Evolutionary conservation across 306 rosid species (phyloP).

Genomic region (Acacia confusa): DNA sequence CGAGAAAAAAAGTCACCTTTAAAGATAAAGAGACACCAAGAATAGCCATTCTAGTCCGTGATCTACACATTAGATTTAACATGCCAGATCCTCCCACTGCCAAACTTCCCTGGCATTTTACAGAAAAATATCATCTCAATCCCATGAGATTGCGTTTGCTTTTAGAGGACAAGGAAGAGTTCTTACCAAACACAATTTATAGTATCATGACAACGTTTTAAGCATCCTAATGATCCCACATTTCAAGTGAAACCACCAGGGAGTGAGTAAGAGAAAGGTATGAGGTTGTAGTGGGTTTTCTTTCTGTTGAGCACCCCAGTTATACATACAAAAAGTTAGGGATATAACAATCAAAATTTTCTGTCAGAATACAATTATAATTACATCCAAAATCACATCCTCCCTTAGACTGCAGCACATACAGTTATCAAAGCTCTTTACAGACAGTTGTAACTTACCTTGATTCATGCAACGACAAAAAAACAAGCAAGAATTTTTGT

Average conservation of each 20-base stretch:
- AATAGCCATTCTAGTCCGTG: conserved; percentile 78
- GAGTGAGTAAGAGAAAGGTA: neutral
- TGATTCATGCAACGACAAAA: neutral
- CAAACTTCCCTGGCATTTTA: conserved; percentile 56
- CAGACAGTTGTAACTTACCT: neutral
- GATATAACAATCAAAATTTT: neutral
- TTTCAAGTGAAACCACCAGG: neutral
- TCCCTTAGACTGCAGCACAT: neutral
- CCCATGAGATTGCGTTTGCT: conserved; percentile 28
- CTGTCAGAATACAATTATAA: neutral
- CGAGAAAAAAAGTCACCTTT: conserved; percentile 49
- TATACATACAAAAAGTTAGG: neutral
- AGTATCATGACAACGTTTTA: neutral
- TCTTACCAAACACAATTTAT: conserved; percentile 20
- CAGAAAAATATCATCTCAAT: conserved; percentile 37
- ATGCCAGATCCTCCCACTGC: conserved; percentile 45
- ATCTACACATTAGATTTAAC: conserved; percentile 47
- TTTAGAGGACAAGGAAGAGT: conserved; percentile 19
- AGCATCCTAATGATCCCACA: neutral
- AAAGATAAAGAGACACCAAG: conserved; percentile 65
- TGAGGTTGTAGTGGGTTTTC: neutral
- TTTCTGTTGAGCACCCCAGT: neutral
- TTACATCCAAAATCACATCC: neutral
- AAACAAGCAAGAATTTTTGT: neutral
- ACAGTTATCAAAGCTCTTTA: neutral